Evolutionary conservation across 345 rosid species (phyloP).

Genomic region (Bruguiera sexangula): DNA sequence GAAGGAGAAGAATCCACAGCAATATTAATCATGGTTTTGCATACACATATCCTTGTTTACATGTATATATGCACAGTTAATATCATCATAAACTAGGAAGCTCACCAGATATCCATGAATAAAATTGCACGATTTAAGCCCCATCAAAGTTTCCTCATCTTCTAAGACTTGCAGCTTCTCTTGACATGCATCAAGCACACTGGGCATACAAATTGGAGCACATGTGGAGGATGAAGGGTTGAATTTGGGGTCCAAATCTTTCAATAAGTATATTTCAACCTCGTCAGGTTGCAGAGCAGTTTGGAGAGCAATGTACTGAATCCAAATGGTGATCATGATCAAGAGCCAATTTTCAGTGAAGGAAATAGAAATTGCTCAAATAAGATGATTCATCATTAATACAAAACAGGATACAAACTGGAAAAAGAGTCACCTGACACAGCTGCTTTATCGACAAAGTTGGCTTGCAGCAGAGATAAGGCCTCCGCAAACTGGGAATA

Average conservation of each 20-base stretch:
- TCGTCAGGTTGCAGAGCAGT: constrained; percentile 62
- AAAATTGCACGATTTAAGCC: constrained; percentile 22
- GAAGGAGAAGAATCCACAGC: background rate
- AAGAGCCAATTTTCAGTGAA: constrained; percentile 1
- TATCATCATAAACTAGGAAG: background rate
- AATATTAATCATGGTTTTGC: background rate
- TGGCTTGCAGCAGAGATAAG: constrained; percentile 72
- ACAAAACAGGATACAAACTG: background rate
- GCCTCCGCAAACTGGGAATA: constrained; percentile 61
- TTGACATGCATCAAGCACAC: constrained; percentile 24
- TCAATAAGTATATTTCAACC: constrained; percentile 57
- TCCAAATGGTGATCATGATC: constrained; percentile 18
- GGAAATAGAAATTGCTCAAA: background rate
- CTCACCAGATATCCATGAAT: constrained; percentile 42
- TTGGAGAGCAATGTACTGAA: constrained; percentile 69
- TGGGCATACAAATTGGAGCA: constrained; percentile 3
- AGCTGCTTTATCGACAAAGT: constrained; percentile 66
- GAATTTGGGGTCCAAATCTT: constrained; percentile 28
- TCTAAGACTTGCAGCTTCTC: constrained; percentile 37
- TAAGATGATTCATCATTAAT: background rate
- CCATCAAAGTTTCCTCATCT: constrained; percentile 41
- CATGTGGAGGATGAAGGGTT: constrained; percentile 15
- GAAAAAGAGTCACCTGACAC: constrained; percentile 66
- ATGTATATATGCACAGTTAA: background rate
- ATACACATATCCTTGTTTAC: background rate